Evolutionary conservation across 441 rosid species (phyloP).

Genomic region (Brassica hybrid): DNA sequence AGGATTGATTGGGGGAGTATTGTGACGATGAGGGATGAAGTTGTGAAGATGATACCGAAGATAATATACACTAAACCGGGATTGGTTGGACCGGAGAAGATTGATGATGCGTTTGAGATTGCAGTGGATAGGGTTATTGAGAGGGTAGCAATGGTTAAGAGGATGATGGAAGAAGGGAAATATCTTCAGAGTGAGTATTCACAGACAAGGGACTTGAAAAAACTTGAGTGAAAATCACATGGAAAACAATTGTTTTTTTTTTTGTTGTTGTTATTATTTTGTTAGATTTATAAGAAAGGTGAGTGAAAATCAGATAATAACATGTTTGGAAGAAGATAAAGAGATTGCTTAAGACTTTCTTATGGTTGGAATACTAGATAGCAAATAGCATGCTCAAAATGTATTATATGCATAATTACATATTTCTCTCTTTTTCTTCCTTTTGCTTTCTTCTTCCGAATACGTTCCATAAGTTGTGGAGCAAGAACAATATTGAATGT

Average conservation of each 20-base stretch:
- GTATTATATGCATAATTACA: background rate
- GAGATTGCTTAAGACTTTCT: background rate
- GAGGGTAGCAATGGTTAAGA: slow-evolving; percentile 52
- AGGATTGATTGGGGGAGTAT: slow-evolving; percentile 31
- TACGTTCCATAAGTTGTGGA: background rate
- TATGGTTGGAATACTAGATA: background rate
- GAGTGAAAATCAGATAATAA: background rate
- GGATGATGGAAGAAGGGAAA: slow-evolving; percentile 33
- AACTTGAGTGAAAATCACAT: slow-evolving; percentile 6
- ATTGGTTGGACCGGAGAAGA: slow-evolving; percentile 35
- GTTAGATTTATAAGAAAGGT: background rate
- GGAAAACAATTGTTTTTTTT: background rate
- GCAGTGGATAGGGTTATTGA: slow-evolving; percentile 52
- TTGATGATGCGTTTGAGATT: slow-evolving; percentile 65
- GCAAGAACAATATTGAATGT: no score
- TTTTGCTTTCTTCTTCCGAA: background rate
- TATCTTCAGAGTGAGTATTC: slow-evolving; percentile 38
- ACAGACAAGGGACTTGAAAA: slow-evolving; percentile 28
- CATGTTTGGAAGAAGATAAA: slow-evolving; percentile 3
- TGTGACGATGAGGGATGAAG: slow-evolving; percentile 54
- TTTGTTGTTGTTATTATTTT: background rate
- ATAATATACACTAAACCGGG: slow-evolving; percentile 58
- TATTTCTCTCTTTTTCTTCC: background rate
- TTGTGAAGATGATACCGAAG: slow-evolving; percentile 54
- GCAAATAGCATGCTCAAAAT: background rate